Percentiles rank a stretch among this genome's conserved stretches.
Conservation (phyloP, 306 rosid genomes). For the Cyclanthera cordifolia region DNA sequence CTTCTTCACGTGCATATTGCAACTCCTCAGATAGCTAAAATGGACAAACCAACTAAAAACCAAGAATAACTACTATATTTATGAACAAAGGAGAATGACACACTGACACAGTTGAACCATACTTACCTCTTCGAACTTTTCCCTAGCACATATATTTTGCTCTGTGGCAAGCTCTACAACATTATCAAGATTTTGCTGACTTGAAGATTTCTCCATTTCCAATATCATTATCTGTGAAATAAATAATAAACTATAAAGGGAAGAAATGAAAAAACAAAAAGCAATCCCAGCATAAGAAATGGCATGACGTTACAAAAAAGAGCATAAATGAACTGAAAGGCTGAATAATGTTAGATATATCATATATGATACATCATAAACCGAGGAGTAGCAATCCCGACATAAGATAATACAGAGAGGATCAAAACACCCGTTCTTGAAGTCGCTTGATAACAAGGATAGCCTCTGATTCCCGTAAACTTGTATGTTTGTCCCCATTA, state of each 20-base stretch:
- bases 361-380: neutral
- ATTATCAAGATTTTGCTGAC: constrained; percentile 59
- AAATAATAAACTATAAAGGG: constrained; percentile 10
- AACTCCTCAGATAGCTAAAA: constrained; percentile 61
- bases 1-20: constrained; percentile 47
- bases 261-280: neutral
- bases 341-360: neutral
- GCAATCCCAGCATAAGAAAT: neutral
- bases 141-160: constrained; percentile 50
- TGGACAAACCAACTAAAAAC: constrained; percentile 13
- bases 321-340: neutral
- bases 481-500: constrained; percentile 36
- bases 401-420: constrained; percentile 7
- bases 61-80: neutral
- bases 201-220: constrained; percentile 68
- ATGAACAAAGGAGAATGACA: neutral
- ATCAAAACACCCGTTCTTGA: constrained; percentile 61
- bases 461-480: constrained; percentile 50
- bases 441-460: constrained; percentile 70
- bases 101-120: constrained; percentile 6
- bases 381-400: neutral
- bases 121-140: constrained; percentile 65
- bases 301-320: neutral
- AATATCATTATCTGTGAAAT: constrained; percentile 54
- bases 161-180: constrained; percentile 61